A percentile compares a stretch with the other conserved stretches of the same genome.
Evolutionary conservation across 495 filamentous ascomycete species (phyloP).

Genomic region (Daldinia grandis): DNA sequence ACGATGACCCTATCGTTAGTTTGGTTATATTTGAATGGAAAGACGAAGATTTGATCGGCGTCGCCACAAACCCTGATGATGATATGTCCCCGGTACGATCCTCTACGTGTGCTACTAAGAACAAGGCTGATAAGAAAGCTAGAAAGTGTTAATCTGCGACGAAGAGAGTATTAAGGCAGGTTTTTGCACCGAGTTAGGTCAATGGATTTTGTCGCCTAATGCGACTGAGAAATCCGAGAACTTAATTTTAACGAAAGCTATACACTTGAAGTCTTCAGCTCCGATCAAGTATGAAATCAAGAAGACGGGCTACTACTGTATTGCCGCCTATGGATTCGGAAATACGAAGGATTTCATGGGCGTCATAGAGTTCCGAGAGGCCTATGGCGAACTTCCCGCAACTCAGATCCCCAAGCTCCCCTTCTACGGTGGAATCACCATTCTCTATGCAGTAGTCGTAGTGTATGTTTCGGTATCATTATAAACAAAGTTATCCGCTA

Average conservation of each 20-base stretch:
- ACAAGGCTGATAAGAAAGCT: conserved; percentile 29
- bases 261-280: conserved; percentile 78
- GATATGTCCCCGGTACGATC: conserved; percentile 34
- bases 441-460: conserved; percentile 89
- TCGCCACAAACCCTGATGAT: conserved; percentile 43
- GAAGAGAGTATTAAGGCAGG: conserved; percentile 68
- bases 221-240: conserved; percentile 72
- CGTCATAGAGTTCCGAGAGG: conserved; percentile 90
- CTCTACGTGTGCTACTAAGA: background rate
- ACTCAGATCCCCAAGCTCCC: conserved; percentile 96
- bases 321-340: conserved; percentile 73
- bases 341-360: conserved; percentile 73
- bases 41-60: conserved; percentile 82
- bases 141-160: conserved; percentile 82
- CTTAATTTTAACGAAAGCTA: conserved; percentile 76
- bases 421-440: conserved; percentile 95
- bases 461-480: conserved; percentile 57
- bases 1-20: conserved; percentile 78
- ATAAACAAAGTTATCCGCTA: conserved; percentile 6
- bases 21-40: conserved; percentile 94
- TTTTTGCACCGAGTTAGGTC: conserved; percentile 81
- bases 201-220: conserved; percentile 82
- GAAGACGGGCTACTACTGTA: conserved; percentile 96
- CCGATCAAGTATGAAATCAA: conserved; percentile 82
- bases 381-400: conserved; percentile 94